These are phyloP conservation scores for Backusella tarrabulga DNA, from an alignment of 192 early-diverging fungal species.

Conservation along the genomic window DNA sequence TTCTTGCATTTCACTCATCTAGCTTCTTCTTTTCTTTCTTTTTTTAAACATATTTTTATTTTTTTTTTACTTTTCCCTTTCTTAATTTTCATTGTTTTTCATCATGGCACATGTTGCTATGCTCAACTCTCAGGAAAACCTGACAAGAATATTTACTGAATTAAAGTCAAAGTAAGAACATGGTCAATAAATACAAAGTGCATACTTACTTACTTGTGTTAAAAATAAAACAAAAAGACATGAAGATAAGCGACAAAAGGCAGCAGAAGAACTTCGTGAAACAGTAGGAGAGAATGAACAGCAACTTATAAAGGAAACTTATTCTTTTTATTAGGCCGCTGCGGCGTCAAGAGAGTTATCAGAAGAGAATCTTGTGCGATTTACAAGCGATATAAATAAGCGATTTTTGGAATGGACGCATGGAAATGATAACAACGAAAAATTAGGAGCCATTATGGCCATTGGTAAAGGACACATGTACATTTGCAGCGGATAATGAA, in stretches of 20 bases:
- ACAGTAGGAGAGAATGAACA: slow-evolving; percentile 44
- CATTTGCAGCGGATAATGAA: neutral
- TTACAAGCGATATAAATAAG: slow-evolving; percentile 78
- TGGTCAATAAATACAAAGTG: neutral
- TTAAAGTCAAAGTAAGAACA: slow-evolving; percentile 50
- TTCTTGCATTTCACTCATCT: neutral
- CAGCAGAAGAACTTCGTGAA: slow-evolving; percentile 61
- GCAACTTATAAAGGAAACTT: neutral
- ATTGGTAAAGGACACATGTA: slow-evolving; percentile 55
- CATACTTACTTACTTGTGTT: neutral
- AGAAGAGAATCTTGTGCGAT: slow-evolving; percentile 68
- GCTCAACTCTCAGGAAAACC: slow-evolving; percentile 33
- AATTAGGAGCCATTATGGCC: slow-evolving; percentile 77
- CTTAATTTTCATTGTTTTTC: neutral
- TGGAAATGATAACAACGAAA: slow-evolving; percentile 70
- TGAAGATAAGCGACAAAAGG: slow-evolving; percentile 57
- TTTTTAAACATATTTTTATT: neutral
- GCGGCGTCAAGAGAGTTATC: slow-evolving; percentile 59
- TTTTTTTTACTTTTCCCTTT: neutral
- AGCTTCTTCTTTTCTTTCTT: neutral
- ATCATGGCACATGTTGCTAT: slow-evolving; percentile 34
- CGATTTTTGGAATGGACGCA: slow-evolving; percentile 81
- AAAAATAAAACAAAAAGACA: slow-evolving; percentile 39
- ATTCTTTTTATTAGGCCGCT: slow-evolving; percentile 15
- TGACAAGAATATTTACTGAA: slow-evolving; percentile 40